Evolutionary conservation across 768 basidiomycete genomes (phyloP).

Genomic region (Psilocybe cubensis): DNA sequence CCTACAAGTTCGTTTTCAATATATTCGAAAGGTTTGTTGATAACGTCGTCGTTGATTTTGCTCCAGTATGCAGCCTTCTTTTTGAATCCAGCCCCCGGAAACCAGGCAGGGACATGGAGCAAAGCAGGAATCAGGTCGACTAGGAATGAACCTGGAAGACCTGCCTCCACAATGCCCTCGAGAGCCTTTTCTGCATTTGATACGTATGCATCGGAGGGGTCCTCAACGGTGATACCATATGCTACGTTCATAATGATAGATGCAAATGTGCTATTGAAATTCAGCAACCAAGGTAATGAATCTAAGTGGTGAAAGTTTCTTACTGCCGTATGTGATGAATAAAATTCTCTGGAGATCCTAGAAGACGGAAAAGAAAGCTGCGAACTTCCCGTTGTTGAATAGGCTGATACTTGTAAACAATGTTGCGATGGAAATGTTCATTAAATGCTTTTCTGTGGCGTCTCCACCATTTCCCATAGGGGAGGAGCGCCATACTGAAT

Average conservation of each 20-base stretch:
- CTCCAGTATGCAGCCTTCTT: conserved; percentile 51
- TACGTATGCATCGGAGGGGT: conserved; percentile 46
- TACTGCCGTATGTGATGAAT: neutral
- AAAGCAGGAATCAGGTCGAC: conserved; percentile 45
- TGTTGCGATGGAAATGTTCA: neutral
- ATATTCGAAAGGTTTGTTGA: conserved; percentile 38
- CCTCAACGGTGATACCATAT: conserved; percentile 46
- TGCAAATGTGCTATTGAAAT: neutral
- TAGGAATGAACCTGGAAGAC: conserved; percentile 44
- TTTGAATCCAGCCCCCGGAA: conserved; percentile 64
- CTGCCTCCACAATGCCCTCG: conserved; percentile 33
- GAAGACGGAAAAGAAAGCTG: too few species aligned
- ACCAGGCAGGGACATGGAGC: conserved; percentile 55
- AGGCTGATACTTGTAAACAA: neutral
- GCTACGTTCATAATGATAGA: conserved; percentile 44
- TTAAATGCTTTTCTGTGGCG: neutral
- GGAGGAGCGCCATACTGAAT: neutral
- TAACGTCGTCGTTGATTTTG: conserved; percentile 34
- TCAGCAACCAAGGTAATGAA: too few species aligned
- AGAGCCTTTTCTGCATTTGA: conserved; percentile 41
- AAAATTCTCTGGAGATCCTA: too few species aligned
- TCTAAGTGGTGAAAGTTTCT: neutral
- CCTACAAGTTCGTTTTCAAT: conserved; percentile 29
- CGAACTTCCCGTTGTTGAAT: neutral
- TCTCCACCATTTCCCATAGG: too few species aligned